Evolutionary conservation across 768 basidiomycete species (phyloP).

Genomic region (Mrakia gelida): DNA sequence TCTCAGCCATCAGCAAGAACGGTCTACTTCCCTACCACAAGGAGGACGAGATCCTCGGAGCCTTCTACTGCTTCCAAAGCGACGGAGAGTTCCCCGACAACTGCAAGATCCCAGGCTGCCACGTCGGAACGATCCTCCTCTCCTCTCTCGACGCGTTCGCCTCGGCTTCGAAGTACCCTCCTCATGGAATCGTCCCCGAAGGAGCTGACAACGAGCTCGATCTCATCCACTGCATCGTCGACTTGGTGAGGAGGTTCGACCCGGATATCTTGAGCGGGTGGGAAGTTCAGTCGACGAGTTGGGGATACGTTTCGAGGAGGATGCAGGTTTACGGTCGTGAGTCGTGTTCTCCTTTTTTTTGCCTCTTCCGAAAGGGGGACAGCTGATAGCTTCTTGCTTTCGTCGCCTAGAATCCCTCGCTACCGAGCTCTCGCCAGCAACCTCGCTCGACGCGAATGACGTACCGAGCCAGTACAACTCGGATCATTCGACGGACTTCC

Average conservation of each 20-base stretch:
- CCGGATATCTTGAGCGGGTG: slow-evolving; percentile 90
- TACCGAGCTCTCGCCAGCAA: slow-evolving; percentile 3
- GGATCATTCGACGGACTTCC: slow-evolving; percentile 70
- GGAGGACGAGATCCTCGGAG: slow-evolving; percentile 60
- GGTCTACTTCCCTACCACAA: slow-evolving; percentile 63
- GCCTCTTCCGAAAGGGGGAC: neutral
- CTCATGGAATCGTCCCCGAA: slow-evolving; percentile 31
- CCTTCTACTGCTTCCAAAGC: slow-evolving; percentile 70
- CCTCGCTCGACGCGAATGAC: neutral
- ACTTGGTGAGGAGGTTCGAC: slow-evolving; percentile 69
- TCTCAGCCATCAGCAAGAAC: slow-evolving; percentile 47
- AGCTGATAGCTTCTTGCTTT: neutral
- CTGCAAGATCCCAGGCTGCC: slow-evolving; percentile 42
- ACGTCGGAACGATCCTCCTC: slow-evolving; percentile 55
- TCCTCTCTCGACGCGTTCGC: slow-evolving; percentile 28
- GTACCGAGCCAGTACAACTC: slow-evolving; percentile 20
- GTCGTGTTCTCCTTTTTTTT: neutral
- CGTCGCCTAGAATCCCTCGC: slow-evolving; percentile 2
- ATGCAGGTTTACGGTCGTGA: slow-evolving; percentile 17
- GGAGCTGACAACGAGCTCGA: slow-evolving; percentile 67
- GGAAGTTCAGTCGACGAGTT: slow-evolving; percentile 81
- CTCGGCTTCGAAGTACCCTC: slow-evolving; percentile 48
- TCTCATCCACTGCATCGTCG: slow-evolving; percentile 68
- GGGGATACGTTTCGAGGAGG: slow-evolving; percentile 82
- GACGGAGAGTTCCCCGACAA: slow-evolving; percentile 45